Conservation (phyloP, 129 eudicot species). For the Oenanthe sinensis region DNA sequence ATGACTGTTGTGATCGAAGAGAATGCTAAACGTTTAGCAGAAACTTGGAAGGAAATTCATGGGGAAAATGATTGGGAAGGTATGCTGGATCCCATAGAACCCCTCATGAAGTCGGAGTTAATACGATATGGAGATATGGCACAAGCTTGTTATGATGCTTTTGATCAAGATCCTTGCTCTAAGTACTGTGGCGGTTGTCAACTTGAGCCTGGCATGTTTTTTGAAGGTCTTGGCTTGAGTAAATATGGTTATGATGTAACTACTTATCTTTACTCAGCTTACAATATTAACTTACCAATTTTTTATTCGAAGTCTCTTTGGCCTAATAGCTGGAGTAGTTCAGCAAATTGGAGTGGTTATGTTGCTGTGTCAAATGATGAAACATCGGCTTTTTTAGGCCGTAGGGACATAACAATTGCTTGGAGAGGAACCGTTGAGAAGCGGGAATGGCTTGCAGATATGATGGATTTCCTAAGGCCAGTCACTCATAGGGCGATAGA, state of each 20-base stretch:
- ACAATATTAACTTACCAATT: slow-evolving; percentile 35
- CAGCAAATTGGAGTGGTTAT: slow-evolving; percentile 61
- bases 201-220: slow-evolving; percentile 24
- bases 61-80: slow-evolving; percentile 37
- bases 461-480: slow-evolving; percentile 31
- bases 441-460: slow-evolving; percentile 39
- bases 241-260: slow-evolving; percentile 40
- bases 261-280: slow-evolving; percentile 39
- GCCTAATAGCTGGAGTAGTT: slow-evolving; percentile 34
- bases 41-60: slow-evolving; percentile 28
- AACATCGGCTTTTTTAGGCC: slow-evolving; percentile 32
- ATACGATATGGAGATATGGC: slow-evolving; percentile 65
- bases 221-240: slow-evolving; percentile 23
- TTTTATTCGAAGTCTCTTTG: slow-evolving; percentile 30
- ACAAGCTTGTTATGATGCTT: slow-evolving; percentile 62
- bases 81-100: slow-evolving; percentile 49
- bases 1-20: background rate
- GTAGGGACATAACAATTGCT: slow-evolving; percentile 42
- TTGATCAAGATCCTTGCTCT: slow-evolving; percentile 46
- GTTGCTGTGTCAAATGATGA: slow-evolving; percentile 53
- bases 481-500: slow-evolving; percentile 27
- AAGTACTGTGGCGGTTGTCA: slow-evolving; percentile 52
- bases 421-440: slow-evolving; percentile 50
- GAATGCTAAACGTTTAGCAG: slow-evolving; percentile 10
- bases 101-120: slow-evolving; percentile 37